Base-by-base conservation (phyloP, 768 basidiomycete species). In the Mrakia gelida region DNA sequence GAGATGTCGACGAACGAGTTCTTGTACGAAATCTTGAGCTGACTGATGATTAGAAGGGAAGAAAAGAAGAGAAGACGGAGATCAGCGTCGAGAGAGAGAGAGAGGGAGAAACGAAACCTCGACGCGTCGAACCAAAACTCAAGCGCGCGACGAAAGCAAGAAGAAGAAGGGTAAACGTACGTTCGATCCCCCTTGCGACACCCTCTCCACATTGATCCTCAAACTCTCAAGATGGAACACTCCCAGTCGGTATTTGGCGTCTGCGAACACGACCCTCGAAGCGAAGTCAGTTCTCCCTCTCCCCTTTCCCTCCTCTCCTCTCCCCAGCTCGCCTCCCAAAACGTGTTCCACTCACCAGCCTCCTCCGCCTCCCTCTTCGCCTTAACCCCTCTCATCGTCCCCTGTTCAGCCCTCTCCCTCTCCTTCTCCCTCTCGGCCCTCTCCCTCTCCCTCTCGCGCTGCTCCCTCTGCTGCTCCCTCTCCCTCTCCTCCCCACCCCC, bases 311-410 rank as follows among this genome's bases (percentile, higher is more conserved):
- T 52, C 7, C 18, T 1, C 34, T 67, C 30, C 21, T 38, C 38
- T 8, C 13, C 23, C 63, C n/a, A n/a, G n/a, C 8, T 16, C 38
- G 34, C 7, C 65, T 38, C 23, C 21, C 23, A 21, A 23, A 7
- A 21, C 10, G 9, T 52, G 26, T 13, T 41, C n/a, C 28, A 65
- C 71, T 59, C 26, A 78, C 67, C 78, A 16, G 78, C 74, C 18
- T 79, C 78, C 56, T 79, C 78, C 3, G 65, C 73, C 28, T 79
- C 78, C 34, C 78, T 70, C 73, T 79, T 79, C 18, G 56, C 26
- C 62, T 67, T 75, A 54, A 63, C 78, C 21, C 30, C 26, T 61
- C 71, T 79, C 13, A 71, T 30, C 34, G 71, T 68, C 18, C 71
- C 78, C 1, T 67, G 52, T 49, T 79, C 78, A 30, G 68, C 71